Conservation (phyloP, 768 basidiomycete species). For the Suillus luteus region DNA sequence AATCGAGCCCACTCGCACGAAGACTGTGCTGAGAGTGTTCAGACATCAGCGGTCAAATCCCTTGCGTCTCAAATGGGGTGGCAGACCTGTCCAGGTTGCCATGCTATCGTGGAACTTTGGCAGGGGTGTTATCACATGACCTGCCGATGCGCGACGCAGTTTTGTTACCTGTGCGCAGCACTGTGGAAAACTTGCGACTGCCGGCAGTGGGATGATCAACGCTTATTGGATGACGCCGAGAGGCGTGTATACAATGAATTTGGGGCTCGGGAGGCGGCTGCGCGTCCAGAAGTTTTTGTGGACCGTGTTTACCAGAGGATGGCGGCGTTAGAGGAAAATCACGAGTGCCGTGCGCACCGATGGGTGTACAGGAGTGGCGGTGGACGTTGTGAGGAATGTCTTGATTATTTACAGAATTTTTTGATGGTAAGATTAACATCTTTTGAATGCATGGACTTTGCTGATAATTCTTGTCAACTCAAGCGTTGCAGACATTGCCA, state of each 20-base stretch:
- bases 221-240: conserved; percentile 32
- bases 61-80: conserved; percentile 50
- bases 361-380: conserved; percentile 49
- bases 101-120: conserved; percentile 54
- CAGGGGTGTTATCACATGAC: conserved; percentile 68
- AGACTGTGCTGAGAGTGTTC: conserved; percentile 45
- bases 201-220: conserved; percentile 62
- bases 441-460: neutral
- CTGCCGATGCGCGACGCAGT: conserved; percentile 50
- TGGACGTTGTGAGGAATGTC: conserved; percentile 50
- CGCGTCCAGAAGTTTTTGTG: conserved; percentile 21
- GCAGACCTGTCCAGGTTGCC: conserved; percentile 67
- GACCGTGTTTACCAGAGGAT: conserved; percentile 26
- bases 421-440: conserved; percentile 45
- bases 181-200: conserved; percentile 66
- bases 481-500: conserved; percentile 30
- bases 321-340: conserved; percentile 46
- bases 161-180: conserved; percentile 66
- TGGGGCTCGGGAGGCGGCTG: conserved; percentile 15
- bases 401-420: conserved; percentile 38
- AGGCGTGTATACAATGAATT: conserved; percentile 29
- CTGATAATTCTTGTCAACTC: neutral
- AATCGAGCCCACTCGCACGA: conserved; percentile 41
- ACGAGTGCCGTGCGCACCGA: conserved; percentile 49
- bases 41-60: conserved; percentile 42